A percentile compares a stretch with the other conserved stretches of the same genome.
These are phyloP conservation scores for Suillus clintonianus DNA, from an alignment of 768 basidiomycete species.

Conservation along the genomic window DNA sequence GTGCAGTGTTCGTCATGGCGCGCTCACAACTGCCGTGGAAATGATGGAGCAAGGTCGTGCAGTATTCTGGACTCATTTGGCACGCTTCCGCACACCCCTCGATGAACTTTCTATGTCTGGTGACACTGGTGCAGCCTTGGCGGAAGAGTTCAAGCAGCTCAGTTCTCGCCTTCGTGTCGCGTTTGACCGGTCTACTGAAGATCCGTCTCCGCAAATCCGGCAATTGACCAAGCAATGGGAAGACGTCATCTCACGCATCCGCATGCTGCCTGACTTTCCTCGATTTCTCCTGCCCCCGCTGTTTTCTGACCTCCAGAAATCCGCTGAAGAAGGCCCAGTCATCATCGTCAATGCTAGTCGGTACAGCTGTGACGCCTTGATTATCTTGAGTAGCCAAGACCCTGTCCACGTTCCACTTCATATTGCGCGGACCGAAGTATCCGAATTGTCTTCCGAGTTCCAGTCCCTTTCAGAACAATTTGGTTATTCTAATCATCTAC, in stretches of 20 bases:
- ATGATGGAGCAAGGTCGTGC: slow-evolving; percentile 32
- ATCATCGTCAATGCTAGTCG: slow-evolving; percentile 33
- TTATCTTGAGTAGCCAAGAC: slow-evolving; percentile 10
- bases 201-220: slow-evolving; percentile 14
- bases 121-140: slow-evolving; percentile 15
- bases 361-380: slow-evolving; percentile 23
- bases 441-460: neutral
- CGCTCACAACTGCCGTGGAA: slow-evolving; percentile 28
- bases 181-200: slow-evolving; percentile 4
- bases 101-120: slow-evolving; percentile 26
- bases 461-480: neutral
- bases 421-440: neutral
- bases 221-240: slow-evolving; percentile 26
- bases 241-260: slow-evolving; percentile 25
- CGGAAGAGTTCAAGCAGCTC: slow-evolving; percentile 24
- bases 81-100: slow-evolving; percentile 23
- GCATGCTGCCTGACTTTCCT: slow-evolving; percentile 31
- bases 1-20: slow-evolving; percentile 23
- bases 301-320: slow-evolving; percentile 27
- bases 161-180: slow-evolving; percentile 14
- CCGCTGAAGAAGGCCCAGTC: slow-evolving; percentile 34
- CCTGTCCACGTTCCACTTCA: slow-evolving; percentile 22
- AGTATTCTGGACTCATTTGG: slow-evolving; percentile 35
- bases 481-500: neutral
- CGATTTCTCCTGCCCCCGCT: slow-evolving; percentile 26